Base-by-base conservation (phyloP, 2,329 filamentous ascomycete genomes). In the Cylindrodendrum hubeiense region DNA sequence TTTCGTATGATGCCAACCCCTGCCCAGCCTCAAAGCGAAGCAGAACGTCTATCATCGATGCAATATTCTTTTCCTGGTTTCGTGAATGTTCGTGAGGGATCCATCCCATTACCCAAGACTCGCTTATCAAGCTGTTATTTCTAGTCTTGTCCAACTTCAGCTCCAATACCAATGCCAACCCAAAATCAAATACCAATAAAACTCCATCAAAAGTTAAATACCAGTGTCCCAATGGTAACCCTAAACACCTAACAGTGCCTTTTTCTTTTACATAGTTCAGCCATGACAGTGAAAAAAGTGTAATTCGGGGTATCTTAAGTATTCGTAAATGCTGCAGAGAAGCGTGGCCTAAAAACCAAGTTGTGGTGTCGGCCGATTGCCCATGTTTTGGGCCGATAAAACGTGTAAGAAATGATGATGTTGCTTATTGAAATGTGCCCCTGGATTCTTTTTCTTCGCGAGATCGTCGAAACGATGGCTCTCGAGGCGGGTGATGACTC, bases 181-280 rank as follows among this genome's bases (percentile, higher is more conserved):
- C n/a, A 21, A 33, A 13, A 19, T 15, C 6, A 33, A 63, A 58
- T 66, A 63, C 66, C 67, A 56, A 67, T 37, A 65, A 7, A 67
- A 71, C 34, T 13, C 34, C 65, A 50, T 56, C 37, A 60, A 22
- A 47, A 51, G 24, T 49, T n/a, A 62, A 52, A 49, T 30, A 41
- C 26, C 50, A 39, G 26, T 51, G 6, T 26, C 62, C 57, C 44
- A 51, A 33, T 52, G 28, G 13, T 49, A 39, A 57, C 60, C 60
- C 17, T 2, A 39, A 72, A 70, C 71, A 72, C 71, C 69, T 71
- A 41, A 22, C 60, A 72, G 71, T 67, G 69, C 64, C 51, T 49
- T 61, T 58, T 55, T 51, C 60, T 57, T 30, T 44, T 37, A 12
- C 43, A 30, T 53, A 46, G 37, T 54, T 43, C 46, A 17, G 39